Evolutionary conservation across 2,329 filamentous ascomycete genomes (phyloP), one percentile per base, ranked within the genome.

Genomic region (Ophiostoma quercus): DNA sequence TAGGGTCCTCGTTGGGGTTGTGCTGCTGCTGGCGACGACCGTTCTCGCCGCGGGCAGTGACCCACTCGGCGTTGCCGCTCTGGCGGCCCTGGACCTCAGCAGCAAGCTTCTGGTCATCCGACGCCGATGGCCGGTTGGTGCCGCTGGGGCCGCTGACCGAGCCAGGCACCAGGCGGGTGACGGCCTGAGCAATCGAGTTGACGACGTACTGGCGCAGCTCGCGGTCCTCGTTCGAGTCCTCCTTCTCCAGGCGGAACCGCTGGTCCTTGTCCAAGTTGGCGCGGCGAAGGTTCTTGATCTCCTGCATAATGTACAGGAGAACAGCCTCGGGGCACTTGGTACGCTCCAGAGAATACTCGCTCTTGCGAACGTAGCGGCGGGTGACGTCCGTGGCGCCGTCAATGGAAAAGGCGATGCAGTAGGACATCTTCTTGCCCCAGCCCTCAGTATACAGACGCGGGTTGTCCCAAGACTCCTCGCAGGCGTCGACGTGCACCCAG

Each of bases 401-500:
- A 70, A 92, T 93, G 14, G 93, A 96, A 78, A 99, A 99, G 68
- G 94, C 95, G 72, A 99, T 89, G 82, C 94, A 97, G 81, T 99
- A 99, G 0, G 92, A 94, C 83, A 98, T 92, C 82, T 95, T 96
- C 83, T 95, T 95, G 74, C 90, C 89, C 95, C 95, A 99, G 71
- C 94, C 94, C 79, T 97, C 92, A 7, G 92, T 88, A 80, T 98
- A 98, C 11, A 98, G 85, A 65, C 92, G 86, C 67, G 95, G 95
- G 76, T 94, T 93, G 78, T 99, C 95, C 93, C 94, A 98, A 1
- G 92, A 88, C 77, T 94, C 94, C 78, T 98, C 95, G 76, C 94
- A 97, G 43, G 90, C 89, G 78, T 99, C 95, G 60, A 97, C 93
- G 74, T 98, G 94, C n/a, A 98, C 85, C 95, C 95, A 99, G 77